A percentile compares a stretch with the other conserved stretches of the same genome.
Evolutionary conservation across 768 basidiomycete species (phyloP).

Genomic region (Auricularia auricula-judae): DNA sequence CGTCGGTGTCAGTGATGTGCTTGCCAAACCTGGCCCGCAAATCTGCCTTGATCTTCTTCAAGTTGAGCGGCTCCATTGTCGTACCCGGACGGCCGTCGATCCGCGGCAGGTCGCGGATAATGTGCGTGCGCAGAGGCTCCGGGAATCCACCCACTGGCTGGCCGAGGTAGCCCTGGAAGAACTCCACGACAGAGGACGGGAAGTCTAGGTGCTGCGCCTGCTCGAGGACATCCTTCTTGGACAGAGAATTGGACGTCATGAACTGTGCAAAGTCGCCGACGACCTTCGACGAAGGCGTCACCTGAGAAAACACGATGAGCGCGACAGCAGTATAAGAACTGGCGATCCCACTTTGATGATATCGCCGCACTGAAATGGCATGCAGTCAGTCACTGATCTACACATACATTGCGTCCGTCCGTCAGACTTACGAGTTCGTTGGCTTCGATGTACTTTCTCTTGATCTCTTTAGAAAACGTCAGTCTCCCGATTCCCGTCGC

Average conservation of each 20-base stretch:
- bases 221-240: slow-evolving; percentile 75
- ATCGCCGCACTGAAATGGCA: slow-evolving; percentile 69
- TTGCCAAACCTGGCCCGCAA: slow-evolving; percentile 90
- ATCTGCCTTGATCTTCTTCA: slow-evolving; percentile 92
- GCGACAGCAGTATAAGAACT: not conserved
- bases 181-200: slow-evolving; percentile 94
- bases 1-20: slow-evolving; percentile 87
- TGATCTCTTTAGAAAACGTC: slow-evolving; percentile 55
- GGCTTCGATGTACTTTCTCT: slow-evolving; percentile 97
- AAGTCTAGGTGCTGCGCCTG: slow-evolving; percentile 90
- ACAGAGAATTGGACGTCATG: slow-evolving; percentile 92
- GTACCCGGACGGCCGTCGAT: slow-evolving; percentile 92
- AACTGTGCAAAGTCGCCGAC: slow-evolving; percentile 99
- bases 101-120: slow-evolving; percentile 88
- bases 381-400: not conserved
- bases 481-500: not conserved
- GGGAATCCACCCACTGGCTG: slow-evolving; percentile 99
- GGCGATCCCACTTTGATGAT: slow-evolving; percentile 65
- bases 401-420: not conserved
- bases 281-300: slow-evolving; percentile 97
- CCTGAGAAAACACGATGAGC: slow-evolving; percentile 27
- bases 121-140: slow-evolving; percentile 80
- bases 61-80: slow-evolving; percentile 78
- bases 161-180: slow-evolving; percentile 98
- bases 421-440: slow-evolving; percentile 70